These are phyloP conservation scores for Leccinum truebloodii DNA, from an alignment of 768 basidiomycete species.

Conservation along the genomic window DNA sequence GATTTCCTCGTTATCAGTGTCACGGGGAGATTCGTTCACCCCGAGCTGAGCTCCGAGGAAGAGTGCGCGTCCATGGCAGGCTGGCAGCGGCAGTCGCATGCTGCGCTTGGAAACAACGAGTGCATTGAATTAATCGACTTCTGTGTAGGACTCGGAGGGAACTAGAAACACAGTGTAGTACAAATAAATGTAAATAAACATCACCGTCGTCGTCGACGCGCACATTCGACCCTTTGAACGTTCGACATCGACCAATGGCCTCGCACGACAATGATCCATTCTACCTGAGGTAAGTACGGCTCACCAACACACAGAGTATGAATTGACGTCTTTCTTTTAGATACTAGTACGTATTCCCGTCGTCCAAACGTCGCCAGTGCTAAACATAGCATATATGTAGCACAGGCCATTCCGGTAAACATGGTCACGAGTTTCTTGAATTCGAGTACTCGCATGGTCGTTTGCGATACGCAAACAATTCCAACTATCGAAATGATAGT, in stretches of 20 bases:
- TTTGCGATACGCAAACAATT: conserved; percentile 97
- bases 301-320: neutral
- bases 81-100: no score
- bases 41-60: no score
- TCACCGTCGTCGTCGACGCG: no score
- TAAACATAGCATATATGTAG: neutral
- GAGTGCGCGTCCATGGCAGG: no score
- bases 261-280: conserved; percentile 69
- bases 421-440: conserved; percentile 97
- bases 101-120: no score
- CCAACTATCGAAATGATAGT: conserved; percentile 97
- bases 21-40: no score
- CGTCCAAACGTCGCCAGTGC: neutral
- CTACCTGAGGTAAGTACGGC: conserved; percentile 62
- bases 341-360: conserved; percentile 48
- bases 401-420: conserved; percentile 98
- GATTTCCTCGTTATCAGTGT: no score
- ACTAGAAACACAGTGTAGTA: neutral
- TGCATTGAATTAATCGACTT: no score
- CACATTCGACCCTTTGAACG: neutral
- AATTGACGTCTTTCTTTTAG: conserved; percentile 31
- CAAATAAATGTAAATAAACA: no score
- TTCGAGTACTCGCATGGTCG: conserved; percentile 98
- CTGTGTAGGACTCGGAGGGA: no score
- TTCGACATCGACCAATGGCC: conserved; percentile 23